phyloP scores from a whole-genome alignment of 2,329 filamentous ascomycete species.

The Eutypa lata region DNA sequence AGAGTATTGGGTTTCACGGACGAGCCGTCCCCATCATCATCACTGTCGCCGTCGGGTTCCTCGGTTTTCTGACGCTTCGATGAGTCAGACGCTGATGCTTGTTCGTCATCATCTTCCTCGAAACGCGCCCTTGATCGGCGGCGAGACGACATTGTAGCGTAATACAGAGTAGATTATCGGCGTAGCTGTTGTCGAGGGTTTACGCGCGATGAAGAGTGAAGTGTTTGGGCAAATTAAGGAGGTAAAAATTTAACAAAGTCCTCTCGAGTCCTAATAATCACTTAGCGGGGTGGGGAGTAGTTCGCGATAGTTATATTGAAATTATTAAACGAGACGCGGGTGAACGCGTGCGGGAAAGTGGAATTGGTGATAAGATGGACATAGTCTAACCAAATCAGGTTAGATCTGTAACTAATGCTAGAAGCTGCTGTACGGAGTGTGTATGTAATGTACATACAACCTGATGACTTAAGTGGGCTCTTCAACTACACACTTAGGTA shows the following conservation, averaged over 20 bases:
- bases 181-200: not conserved
- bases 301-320: not conserved
- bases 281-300: not conserved
- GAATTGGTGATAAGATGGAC: no score
- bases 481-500: no score
- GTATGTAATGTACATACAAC: no score
- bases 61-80: constrained; percentile 20
- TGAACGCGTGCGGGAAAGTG: not conserved
- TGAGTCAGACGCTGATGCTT: constrained; percentile 20
- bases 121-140: constrained; percentile 43
- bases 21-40: not conserved
- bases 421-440: no score
- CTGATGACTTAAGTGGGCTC: no score
- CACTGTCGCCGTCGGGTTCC: constrained; percentile 2
- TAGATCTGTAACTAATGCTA: no score
- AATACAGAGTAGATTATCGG: not conserved
- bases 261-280: not conserved
- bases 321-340: not conserved
- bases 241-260: not conserved
- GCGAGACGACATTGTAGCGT: constrained; percentile 28
- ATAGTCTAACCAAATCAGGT: no score
- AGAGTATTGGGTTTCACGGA: not conserved
- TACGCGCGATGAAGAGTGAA: no score
- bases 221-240: no score
- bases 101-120: constrained; percentile 35